A percentile compares a stretch with the other conserved stretches of the same genome.
phyloP scores from a whole-genome alignment of 1,284 basidiomycete genomes.

The Singerocomus inundabilis region DNA sequence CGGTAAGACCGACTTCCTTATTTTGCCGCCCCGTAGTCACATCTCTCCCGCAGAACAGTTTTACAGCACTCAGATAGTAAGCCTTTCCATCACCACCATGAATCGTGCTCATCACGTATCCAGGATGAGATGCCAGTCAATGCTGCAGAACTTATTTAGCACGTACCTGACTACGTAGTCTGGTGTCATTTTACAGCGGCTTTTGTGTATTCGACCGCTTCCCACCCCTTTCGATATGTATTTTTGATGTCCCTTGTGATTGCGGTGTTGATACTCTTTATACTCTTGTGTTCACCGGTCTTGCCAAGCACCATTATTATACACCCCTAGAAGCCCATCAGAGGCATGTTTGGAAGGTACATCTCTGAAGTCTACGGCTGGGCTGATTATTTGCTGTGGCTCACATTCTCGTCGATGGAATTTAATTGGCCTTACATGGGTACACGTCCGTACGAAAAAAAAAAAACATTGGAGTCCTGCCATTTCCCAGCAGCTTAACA shows the following conservation, averaged over 20 bases:
- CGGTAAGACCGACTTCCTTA: constrained; percentile 47
- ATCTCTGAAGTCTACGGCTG: neutral
- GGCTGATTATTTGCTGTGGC: neutral
- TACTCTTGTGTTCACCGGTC: constrained; percentile 8
- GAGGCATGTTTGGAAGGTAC: neutral
- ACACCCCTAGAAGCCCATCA: neutral
- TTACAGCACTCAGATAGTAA: constrained; percentile 85
- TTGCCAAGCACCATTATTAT: constrained; percentile 3
- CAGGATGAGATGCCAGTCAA: constrained; percentile 95
- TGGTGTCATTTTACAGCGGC: constrained; percentile 2
- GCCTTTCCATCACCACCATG: constrained; percentile 27
- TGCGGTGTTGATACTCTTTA: constrained; percentile 45
- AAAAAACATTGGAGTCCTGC: neutral
- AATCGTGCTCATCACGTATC: constrained; percentile 5
- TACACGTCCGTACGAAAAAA: neutral
- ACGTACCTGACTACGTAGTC: neutral
- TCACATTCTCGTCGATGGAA: neutral
- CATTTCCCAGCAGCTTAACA: constrained; percentile 2
- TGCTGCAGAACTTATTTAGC: constrained; percentile 80
- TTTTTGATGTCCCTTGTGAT: constrained; percentile 19
- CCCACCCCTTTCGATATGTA: constrained; percentile 16
- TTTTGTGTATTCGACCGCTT: constrained; percentile 1
- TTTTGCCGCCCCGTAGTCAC: constrained; percentile 9
- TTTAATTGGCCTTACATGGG: neutral
- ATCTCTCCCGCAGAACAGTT: constrained; percentile 63